phyloP scores from a whole-genome alignment of 2,329 filamentous ascomycete species.

The Colletotrichum scovillei region DNA sequence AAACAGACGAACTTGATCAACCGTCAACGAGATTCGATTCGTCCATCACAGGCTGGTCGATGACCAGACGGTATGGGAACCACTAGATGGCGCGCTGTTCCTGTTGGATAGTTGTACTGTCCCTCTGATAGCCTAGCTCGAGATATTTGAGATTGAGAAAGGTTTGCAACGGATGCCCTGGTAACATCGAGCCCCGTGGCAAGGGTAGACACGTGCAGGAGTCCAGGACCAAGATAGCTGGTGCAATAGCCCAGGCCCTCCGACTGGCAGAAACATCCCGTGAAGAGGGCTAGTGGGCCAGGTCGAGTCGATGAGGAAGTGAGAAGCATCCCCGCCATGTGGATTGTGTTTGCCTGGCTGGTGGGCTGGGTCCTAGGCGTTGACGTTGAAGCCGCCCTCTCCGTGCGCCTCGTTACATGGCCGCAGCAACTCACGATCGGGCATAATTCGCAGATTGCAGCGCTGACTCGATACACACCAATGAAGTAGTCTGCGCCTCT shows the following conservation, averaged over 20 bases:
- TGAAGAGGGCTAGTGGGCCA: not conserved
- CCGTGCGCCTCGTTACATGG: not conserved
- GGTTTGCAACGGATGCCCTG: conserved; percentile 16
- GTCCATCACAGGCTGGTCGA: conserved; percentile 1
- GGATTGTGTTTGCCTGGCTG: not conserved
- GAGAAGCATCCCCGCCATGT: not conserved
- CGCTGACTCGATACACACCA: conserved; percentile 23
- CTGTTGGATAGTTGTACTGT: not conserved
- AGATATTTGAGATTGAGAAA: conserved; percentile 3
- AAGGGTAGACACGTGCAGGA: conserved; percentile 29
- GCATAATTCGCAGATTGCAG: conserved; percentile 2
- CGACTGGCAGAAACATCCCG: conserved; percentile 32
- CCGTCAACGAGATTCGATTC: conserved; percentile 18
- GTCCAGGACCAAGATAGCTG: conserved; percentile 28
- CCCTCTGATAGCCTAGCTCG: not conserved
- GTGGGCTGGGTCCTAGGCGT: not conserved
- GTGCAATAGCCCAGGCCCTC: conserved; percentile 8
- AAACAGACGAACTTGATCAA: conserved; percentile 34
- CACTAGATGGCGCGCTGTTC: conserved; percentile 8
- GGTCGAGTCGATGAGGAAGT: not conserved
- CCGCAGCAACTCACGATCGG: conserved; percentile 1
- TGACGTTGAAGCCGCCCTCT: conserved; percentile 4
- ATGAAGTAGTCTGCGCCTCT: not conserved
- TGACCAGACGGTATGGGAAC: conserved; percentile 6
- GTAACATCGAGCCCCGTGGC: conserved; percentile 7